These are phyloP conservation scores for Chrysochromulina tobinii DNA, from an alignment of 78 protist species.

Conservation along the genomic window DNA sequence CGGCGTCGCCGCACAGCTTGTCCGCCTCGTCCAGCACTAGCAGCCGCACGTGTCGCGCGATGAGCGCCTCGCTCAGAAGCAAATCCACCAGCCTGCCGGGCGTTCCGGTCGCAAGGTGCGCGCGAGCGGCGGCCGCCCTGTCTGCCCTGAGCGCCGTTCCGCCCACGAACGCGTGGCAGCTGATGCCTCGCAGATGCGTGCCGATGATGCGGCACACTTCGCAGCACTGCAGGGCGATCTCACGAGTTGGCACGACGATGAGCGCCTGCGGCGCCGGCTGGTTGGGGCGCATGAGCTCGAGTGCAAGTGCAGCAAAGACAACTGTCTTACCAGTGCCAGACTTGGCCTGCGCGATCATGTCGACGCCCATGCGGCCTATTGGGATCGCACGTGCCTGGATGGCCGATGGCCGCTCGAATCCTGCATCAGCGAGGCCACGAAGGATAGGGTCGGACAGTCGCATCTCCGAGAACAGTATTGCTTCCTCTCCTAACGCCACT, in stretches of 20 bases:
- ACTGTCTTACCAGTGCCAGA: conserved; percentile 77
- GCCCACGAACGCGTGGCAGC: not conserved
- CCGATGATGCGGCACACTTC: conserved; percentile 35
- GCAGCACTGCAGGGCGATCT: conserved; percentile 58
- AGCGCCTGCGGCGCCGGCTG: conserved; percentile 48
- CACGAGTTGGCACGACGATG: conserved; percentile 60
- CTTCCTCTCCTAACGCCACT: too few relatives aligned
- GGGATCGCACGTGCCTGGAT: conserved; percentile 70
- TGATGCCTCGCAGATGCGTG: not conserved
- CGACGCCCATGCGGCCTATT: conserved; percentile 50
- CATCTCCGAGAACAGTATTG: not conserved
- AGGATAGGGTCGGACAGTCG: not conserved
- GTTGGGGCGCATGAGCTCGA: conserved; percentile 46
- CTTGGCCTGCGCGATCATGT: conserved; percentile 67
- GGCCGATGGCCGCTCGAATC: conserved; percentile 60
- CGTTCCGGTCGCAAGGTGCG: not conserved
- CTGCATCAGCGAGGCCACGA: not conserved
- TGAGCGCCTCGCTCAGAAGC: not conserved
- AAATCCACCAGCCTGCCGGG: conserved; percentile 9
- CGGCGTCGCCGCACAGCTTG: not conserved
- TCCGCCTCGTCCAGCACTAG: conserved; percentile 16
- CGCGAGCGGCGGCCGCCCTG: not conserved
- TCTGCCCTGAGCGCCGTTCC: not conserved
- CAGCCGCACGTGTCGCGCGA: not conserved
- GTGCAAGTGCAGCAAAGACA: conserved; percentile 53